A percentile compares a stretch with the other conserved stretches of the same genome.
These are phyloP conservation scores for Calocera viscosa DNA, from an alignment of 768 basidiomycete species.

Conservation along the genomic window DNA sequence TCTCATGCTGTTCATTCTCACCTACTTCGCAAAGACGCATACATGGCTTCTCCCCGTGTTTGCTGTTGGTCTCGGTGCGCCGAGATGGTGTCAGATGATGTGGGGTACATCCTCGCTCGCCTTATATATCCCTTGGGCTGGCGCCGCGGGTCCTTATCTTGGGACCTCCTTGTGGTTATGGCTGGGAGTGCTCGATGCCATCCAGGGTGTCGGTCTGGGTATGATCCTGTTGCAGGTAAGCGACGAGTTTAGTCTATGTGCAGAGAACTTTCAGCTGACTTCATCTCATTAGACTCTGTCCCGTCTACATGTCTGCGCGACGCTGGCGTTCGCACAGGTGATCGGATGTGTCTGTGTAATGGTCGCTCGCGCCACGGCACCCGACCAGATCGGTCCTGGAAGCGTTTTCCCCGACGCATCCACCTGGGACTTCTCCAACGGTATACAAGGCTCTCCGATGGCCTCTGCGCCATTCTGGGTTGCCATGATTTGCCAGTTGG, in stretches of 20 bases:
- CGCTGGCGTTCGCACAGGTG: constrained; percentile 78
- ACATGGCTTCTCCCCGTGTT: constrained; percentile 93
- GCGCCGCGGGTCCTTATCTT: constrained; percentile 71
- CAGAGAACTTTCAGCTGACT: neutral
- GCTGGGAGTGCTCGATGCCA: constrained; percentile 86
- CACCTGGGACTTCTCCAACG: constrained; percentile 74
- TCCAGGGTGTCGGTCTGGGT: constrained; percentile 88
- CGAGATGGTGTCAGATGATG: constrained; percentile 87
- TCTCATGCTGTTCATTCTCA: constrained; percentile 56
- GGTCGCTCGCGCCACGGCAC: constrained; percentile 82
- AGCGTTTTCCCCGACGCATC: constrained; percentile 87
- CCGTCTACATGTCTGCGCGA: constrained; percentile 86
- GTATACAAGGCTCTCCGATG: constrained; percentile 5
- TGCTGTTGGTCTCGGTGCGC: constrained; percentile 86
- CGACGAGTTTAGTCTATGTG: neutral
- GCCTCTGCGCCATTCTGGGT: constrained; percentile 5
- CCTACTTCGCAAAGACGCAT: constrained; percentile 80
- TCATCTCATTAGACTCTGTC: constrained; percentile 52
- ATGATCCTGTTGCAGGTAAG: constrained; percentile 68
- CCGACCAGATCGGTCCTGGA: constrained; percentile 76
- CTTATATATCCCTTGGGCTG: constrained; percentile 89
- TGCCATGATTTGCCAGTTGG: constrained; percentile 46
- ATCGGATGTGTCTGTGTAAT: constrained; percentile 86
- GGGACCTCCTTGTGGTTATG: constrained; percentile 87
- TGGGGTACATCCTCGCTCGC: constrained; percentile 94